phyloP scores from a whole-genome alignment of 768 basidiomycete genomes.

The Tulasnella sp. region DNA sequence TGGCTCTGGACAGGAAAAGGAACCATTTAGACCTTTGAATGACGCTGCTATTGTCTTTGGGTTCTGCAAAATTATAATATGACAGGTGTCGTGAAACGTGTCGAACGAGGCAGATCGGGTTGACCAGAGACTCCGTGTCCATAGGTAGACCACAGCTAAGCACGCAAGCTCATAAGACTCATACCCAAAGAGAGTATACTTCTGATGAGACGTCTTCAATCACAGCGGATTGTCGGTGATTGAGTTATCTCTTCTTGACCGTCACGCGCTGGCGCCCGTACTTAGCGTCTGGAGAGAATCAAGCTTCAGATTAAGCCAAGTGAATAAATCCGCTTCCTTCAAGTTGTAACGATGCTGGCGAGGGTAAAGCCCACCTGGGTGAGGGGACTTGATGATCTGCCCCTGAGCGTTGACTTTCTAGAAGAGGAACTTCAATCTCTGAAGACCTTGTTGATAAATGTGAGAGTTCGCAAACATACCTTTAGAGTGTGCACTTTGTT shows the following conservation, averaged over 20 bases:
- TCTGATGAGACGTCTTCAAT: no score
- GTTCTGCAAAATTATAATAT: no score
- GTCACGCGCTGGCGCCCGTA: slow-evolving; percentile 96
- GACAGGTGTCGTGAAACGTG: no score
- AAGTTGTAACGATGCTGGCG: background rate
- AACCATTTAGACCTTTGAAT: no score
- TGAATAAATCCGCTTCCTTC: background rate
- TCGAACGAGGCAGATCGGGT: no score
- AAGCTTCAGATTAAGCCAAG: slow-evolving; percentile 39
- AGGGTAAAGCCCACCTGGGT: slow-evolving; percentile 59
- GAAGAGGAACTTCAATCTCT: background rate
- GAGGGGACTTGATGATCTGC: slow-evolving; percentile 86
- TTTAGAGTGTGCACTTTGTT: slow-evolving; percentile 89
- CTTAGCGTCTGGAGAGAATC: slow-evolving; percentile 99
- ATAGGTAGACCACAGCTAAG: no score
- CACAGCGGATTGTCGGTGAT: slow-evolving; percentile 74
- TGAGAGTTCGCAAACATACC: slow-evolving; percentile 30
- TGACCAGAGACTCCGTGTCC: no score
- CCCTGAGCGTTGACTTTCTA: slow-evolving; percentile 80
- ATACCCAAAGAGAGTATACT: no score
- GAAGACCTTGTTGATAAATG: background rate
- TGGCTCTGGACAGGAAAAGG: no score
- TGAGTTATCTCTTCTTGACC: slow-evolving; percentile 92
- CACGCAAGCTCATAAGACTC: no score
- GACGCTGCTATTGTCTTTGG: no score